Evolutionary conservation across 352 stramenopile genomes (phyloP).

Genomic region (Pythium rhizo-oryzae): DNA sequence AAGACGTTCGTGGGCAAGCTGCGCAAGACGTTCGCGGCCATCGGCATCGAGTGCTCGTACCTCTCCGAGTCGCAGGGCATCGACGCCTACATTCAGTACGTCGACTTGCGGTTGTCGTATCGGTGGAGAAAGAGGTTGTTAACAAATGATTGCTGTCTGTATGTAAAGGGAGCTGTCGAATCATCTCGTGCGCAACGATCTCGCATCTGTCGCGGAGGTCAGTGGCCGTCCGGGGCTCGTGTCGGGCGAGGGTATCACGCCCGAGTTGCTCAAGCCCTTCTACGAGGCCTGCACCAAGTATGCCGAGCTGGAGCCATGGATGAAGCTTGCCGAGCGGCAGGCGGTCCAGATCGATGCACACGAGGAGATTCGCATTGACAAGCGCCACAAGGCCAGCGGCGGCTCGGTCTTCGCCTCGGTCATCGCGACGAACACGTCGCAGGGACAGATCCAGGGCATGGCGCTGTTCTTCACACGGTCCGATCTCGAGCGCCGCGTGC

Average conservation of each 20-base stretch:
- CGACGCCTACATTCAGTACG: constrained; percentile 81
- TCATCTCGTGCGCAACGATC: constrained; percentile 81
- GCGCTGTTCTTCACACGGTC: constrained; percentile 79
- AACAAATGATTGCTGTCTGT: neutral
- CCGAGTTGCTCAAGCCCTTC: constrained; percentile 58
- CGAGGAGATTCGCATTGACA: constrained; percentile 68
- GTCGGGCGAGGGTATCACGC: constrained; percentile 55
- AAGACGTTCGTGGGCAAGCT: constrained; percentile 76
- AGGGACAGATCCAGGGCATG: constrained; percentile 72
- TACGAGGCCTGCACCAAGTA: constrained; percentile 71
- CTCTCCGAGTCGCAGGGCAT: constrained; percentile 87
- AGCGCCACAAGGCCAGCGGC: constrained; percentile 52
- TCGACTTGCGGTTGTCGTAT: neutral
- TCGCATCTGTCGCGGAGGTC: constrained; percentile 76
- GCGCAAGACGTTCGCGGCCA: constrained; percentile 69
- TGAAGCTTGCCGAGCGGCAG: constrained; percentile 67
- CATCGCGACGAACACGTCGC: constrained; percentile 55
- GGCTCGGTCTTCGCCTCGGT: constrained; percentile 78
- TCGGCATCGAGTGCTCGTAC: constrained; percentile 86
- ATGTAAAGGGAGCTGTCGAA: constrained; percentile 66
- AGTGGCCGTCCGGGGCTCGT: constrained; percentile 70
- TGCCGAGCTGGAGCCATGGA: constrained; percentile 70
- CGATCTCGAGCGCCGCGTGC: constrained; percentile 75
- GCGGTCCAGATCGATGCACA: constrained; percentile 78
- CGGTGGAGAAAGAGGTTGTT: too few species aligned